These are phyloP conservation scores for Abrus pulchellus DNA, from an alignment of 306 rosid species.

Conservation along the genomic window DNA sequence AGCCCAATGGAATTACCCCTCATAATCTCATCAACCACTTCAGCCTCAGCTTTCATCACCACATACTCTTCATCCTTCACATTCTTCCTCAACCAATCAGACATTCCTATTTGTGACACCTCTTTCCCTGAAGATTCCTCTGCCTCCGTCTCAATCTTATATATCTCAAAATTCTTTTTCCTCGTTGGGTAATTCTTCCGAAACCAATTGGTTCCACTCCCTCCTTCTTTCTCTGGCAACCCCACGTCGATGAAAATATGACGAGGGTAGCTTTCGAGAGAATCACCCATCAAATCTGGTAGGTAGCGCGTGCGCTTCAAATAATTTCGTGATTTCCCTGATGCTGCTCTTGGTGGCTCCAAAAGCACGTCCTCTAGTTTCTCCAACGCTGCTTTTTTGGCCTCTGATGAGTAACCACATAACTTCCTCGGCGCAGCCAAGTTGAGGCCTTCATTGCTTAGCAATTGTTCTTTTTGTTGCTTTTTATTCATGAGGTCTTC, in stretches of 20 bases:
- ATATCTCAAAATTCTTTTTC: slow-evolving; percentile 73
- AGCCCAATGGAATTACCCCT: slow-evolving; percentile 56
- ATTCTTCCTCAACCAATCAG: slow-evolving; percentile 73
- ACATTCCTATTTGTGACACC: slow-evolving; percentile 56
- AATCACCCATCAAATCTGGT: slow-evolving; percentile 82
- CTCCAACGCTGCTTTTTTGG: slow-evolving; percentile 71
- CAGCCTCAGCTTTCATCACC: slow-evolving; percentile 90
- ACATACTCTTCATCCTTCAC: slow-evolving; percentile 83
- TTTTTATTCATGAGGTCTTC: slow-evolving; percentile 60
- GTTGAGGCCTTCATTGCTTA: neutral
- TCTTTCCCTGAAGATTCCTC: slow-evolving; percentile 50
- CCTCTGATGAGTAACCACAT: slow-evolving; percentile 41
- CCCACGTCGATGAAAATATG: slow-evolving; percentile 79
- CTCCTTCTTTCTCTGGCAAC: slow-evolving; percentile 59
- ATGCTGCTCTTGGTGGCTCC: slow-evolving; percentile 82
- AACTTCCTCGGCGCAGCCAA: slow-evolving; percentile 53
- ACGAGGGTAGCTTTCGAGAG: slow-evolving; percentile 71
- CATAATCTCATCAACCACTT: slow-evolving; percentile 84
- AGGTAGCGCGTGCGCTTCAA: slow-evolving; percentile 65
- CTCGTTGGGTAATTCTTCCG: slow-evolving; percentile 67
- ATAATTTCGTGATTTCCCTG: slow-evolving; percentile 64
- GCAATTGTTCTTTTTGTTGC: slow-evolving; percentile 40
- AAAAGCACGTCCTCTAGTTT: slow-evolving; percentile 79
- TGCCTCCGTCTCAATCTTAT: slow-evolving; percentile 62
- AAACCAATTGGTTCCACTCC: slow-evolving; percentile 68